Base-by-base conservation (phyloP, 768 basidiomycete genomes). In the Cubamyces lactineus region DNA sequence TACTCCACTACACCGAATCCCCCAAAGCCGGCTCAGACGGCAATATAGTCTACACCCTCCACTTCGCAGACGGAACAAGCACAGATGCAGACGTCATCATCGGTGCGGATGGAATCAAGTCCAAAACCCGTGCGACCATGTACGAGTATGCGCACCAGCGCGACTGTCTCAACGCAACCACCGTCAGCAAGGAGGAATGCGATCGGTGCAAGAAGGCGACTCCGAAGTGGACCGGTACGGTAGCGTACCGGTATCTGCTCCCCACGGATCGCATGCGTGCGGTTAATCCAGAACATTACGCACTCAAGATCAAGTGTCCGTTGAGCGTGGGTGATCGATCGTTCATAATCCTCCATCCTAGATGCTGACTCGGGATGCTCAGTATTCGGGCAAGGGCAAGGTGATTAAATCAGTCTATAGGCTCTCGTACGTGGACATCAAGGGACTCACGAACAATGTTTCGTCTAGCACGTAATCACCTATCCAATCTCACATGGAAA, bases 31-130 rank as follows among this genome's bases (percentile, higher is more conserved):
- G 47, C 21, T 43, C 30, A 46, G 62, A 49, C 23, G 53, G 45
- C 42, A 0, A 42, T 1, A 39, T 15, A 3, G 50, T 26, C 16
- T 57, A 69, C 47, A 56, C 48, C 4, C 62, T 73, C 17, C 61
- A 64, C 21, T 68, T 68, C 41, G 53, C 62, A 3, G 72, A 73
- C 53, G 67, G 67, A 0, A 61, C 62, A 4, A 62, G 49, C 13
- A 68, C 71, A 5, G 59, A 61, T 23, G 59, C 69, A 13, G 71
- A 73, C 59, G 59, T 71, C 7, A 57, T 73, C 48, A 47, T 73
- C 38, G 71, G 72, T 5, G 69, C 68, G 11, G 72, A 73, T 58
- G 72, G 72, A 8, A 66, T 73, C 28, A 68, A 65, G 28, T 73
- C 72, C 28, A 56, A 63, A 24, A 61, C 62, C n/a, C 72, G 72